Percentiles rank a stretch among this genome's conserved stretches.
Conservation (phyloP, 140 eudicot species). For the Senecio squalidus region DNA sequence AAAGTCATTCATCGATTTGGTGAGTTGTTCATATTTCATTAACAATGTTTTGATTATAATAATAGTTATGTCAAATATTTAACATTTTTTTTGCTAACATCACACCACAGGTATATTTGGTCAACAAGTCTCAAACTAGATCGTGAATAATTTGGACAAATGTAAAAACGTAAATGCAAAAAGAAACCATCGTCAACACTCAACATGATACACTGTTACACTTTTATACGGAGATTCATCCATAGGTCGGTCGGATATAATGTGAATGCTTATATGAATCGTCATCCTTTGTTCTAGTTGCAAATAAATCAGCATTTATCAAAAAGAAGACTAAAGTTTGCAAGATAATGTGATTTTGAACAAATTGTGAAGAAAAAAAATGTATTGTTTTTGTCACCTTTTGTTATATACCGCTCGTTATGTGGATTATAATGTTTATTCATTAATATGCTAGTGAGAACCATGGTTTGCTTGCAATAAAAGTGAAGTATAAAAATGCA, state of each 20-base stretch:
- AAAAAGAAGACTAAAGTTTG: not conserved
- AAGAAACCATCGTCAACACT: not conserved
- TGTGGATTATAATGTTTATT: not conserved
- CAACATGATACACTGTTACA: not conserved
- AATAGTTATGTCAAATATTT: not conserved
- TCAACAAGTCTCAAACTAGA: conserved; percentile 9
- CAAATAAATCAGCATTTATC: not conserved
- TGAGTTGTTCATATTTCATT: not conserved
- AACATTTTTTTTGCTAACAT: not conserved
- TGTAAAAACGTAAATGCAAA: not conserved
- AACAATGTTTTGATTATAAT: not conserved
- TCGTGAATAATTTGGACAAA: not conserved
- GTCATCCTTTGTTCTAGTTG: not conserved
- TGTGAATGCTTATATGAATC: not conserved
- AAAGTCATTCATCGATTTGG: not conserved
- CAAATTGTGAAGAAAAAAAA: not conserved
- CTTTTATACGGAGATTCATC: not conserved
- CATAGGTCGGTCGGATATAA: not conserved
- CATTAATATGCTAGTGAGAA: not conserved
- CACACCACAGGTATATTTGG: conserved; percentile 12
- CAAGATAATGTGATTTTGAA: not conserved
- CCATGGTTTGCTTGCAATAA: not conserved
- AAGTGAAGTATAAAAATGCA: not conserved
- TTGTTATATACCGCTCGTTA: not conserved
- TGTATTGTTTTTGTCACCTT: not conserved